Percentiles rank a stretch among this genome's conserved stretches.
phyloP scores from a whole-genome alignment of 1,284 basidiomycete species.

The Hymenochaete sp. region DNA sequence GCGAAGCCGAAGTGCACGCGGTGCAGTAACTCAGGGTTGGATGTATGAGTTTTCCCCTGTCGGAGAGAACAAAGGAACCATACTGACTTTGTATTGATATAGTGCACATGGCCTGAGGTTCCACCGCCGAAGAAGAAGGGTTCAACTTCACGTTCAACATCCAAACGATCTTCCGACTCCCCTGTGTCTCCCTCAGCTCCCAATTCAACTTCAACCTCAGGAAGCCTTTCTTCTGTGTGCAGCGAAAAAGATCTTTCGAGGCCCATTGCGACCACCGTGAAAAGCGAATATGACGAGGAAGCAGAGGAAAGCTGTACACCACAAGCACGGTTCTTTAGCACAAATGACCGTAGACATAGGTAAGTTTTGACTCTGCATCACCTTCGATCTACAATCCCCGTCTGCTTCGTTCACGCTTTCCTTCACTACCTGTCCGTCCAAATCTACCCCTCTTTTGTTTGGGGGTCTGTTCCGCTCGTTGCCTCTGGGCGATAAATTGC shows the following conservation, averaged over 20 bases:
- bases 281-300: too few relatives aligned
- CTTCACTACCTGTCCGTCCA: too few relatives aligned
- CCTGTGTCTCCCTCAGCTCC: conserved; percentile 6
- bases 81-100: neutral
- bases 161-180: conserved; percentile 10
- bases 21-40: conserved; percentile 26
- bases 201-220: conserved; percentile 1
- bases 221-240: conserved; percentile 5
- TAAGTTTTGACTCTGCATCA: conserved; percentile 5
- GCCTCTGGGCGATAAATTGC: too few relatives aligned
- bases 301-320: too few relatives aligned
- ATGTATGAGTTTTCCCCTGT: too few relatives aligned
- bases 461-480: too few relatives aligned
- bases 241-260: too few relatives aligned
- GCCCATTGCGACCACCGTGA: too few relatives aligned
- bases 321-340: too few relatives aligned
- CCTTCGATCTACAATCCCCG: too few relatives aligned
- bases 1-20: conserved; percentile 25
- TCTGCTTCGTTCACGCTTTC: too few relatives aligned
- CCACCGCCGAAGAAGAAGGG: conserved; percentile 21
- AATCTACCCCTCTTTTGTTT: too few relatives aligned
- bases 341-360: conserved; percentile 16
- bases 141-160: conserved; percentile 3
- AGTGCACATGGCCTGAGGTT: conserved; percentile 27
- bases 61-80: neutral